These are phyloP conservation scores for Hymenoscyphus scutula DNA, from an alignment of 2,329 filamentous ascomycete genomes.

Conservation along the genomic window DNA sequence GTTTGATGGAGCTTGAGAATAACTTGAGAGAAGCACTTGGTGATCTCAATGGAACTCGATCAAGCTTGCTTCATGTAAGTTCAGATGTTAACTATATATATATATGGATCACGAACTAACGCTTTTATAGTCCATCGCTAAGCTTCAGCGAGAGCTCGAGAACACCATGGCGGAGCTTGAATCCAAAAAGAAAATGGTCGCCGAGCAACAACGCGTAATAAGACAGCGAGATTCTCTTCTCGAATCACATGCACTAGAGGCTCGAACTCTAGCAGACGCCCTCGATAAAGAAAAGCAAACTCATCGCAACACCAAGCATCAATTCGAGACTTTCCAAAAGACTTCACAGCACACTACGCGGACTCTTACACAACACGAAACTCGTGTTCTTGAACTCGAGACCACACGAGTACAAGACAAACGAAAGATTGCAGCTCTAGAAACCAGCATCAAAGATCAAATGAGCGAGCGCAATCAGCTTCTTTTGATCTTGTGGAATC, in stretches of 20 bases:
- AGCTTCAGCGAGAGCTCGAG: conserved; percentile 84
- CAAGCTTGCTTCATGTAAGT: conserved; percentile 75
- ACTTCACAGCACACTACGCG: conserved; percentile 84
- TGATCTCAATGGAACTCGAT: conserved; percentile 81
- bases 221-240: conserved; percentile 85
- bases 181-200: conserved; percentile 68
- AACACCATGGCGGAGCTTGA: conserved; percentile 81
- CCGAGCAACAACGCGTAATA: conserved; percentile 89
- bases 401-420: conserved; percentile 73
- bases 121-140: conserved; percentile 66
- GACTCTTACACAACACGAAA: conserved; percentile 80
- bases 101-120: conserved; percentile 19
- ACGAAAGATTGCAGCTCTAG: conserved; percentile 68
- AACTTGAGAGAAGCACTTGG: conserved; percentile 84
- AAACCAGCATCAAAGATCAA: conserved; percentile 81
- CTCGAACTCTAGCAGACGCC: conserved; percentile 77
- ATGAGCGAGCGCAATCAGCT: conserved; percentile 86
- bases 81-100: neutral
- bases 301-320: conserved; percentile 81
- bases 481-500: conserved; percentile 85
- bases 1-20: conserved; percentile 84
- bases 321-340: conserved; percentile 85
- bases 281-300: conserved; percentile 86
- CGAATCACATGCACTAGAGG: conserved; percentile 85
- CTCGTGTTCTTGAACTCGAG: conserved; percentile 83